Base-by-base conservation (phyloP, 1,284 basidiomycete genomes). In the Rhodotorula sp. region DNA sequence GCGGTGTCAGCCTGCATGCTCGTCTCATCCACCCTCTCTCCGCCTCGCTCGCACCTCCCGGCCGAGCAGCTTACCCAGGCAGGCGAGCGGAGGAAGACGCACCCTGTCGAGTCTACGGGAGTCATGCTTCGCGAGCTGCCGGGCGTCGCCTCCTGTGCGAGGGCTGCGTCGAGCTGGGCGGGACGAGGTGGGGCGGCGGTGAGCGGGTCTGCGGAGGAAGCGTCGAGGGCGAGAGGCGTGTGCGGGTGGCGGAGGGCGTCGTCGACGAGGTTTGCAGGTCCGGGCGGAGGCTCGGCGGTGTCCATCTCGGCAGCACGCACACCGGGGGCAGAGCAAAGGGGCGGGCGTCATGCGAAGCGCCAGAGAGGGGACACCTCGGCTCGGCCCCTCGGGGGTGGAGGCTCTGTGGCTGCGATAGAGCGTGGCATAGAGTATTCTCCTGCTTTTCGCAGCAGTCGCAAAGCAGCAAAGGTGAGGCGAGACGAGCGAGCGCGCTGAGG, bases 251-350 rank as follows among this genome's bases (percentile, higher is more conserved):
- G 63, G 6, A 64, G 44, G 3, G 63, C 63, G 27, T 57, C 63
- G 17, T 64, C 63, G 17, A 64, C 22, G 10, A 64, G 44, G 27
- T 32, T 50, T 7, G 63, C 63, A 12, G 63, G 63, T 0, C 63
- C 63, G 12, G 63, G 63, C 2, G 63, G 44, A 17, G 34, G 54
- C 22, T 44, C 41, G 22, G 44, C 2, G 0, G n/a, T 17, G 27
- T 13, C 29, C 63, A 64, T 64, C n/a, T 5, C 22, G 17, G 12
- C 7, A n/a, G n/a, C 50, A 15, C 13, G 50, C 27, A 13, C 25
- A 51, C 13, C n/a, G n/a, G 50, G 1, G n/a, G 10, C 2, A 17
- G 50, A 25, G 12, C 50, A 51, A 15, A 10, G 50, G 22, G 46
- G 7, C 17, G 27, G 13, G 50, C 50, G 50, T 29, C 12, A 17